Base-by-base conservation (phyloP, 1,284 basidiomycete species). In the Ustilago xerochloae region DNA sequence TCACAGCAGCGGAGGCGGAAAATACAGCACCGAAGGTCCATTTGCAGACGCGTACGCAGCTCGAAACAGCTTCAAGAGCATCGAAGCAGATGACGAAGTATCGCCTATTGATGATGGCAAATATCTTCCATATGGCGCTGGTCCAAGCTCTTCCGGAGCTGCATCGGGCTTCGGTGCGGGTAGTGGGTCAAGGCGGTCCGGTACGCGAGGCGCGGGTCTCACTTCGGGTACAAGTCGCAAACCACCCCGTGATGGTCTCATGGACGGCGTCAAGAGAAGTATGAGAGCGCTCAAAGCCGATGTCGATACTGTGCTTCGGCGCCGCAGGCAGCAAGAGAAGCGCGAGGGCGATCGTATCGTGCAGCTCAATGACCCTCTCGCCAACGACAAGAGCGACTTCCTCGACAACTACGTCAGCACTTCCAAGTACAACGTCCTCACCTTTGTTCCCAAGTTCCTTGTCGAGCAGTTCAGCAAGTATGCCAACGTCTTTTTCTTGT, bases 401-500 rank as follows among this genome's bases (percentile, higher is more conserved):
- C 57, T 75, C 48, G 82, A 82, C 71, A 99, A 99, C 85, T 91
- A 91, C 70, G 91, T 99, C 52, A 93, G 91, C 45, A 98, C 97
- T 20, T 94, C 91, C 87, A 99, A 99, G 86, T 99, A 98, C 87
- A 97, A 95, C 81, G 75, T 91, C 35, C 88, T 88, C 32, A 93
- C 93, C 0, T 99, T 99, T 85, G 74, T 94, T 10, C 94, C 94
- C 52, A 98, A 97, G 85, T 99, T 99, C 86, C 85, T 99, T 63
- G 55, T 72, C 51, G 94, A 97, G 85, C 94, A 97, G 90, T 97
- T 97, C 88, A 94, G 92, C 71, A 96, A 97, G 89, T 98, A 97
- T 83, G 97, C 97, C 78, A 99, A 99, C 85, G 70, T 99, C 67
- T 99, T 99, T 88, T 99, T 99, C 89, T 88, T 99, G 66, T 99